These are phyloP conservation scores for Coniochaeta sp. DNA, from an alignment of 2,329 filamentous ascomycete genomes.

Conservation along the genomic window DNA sequence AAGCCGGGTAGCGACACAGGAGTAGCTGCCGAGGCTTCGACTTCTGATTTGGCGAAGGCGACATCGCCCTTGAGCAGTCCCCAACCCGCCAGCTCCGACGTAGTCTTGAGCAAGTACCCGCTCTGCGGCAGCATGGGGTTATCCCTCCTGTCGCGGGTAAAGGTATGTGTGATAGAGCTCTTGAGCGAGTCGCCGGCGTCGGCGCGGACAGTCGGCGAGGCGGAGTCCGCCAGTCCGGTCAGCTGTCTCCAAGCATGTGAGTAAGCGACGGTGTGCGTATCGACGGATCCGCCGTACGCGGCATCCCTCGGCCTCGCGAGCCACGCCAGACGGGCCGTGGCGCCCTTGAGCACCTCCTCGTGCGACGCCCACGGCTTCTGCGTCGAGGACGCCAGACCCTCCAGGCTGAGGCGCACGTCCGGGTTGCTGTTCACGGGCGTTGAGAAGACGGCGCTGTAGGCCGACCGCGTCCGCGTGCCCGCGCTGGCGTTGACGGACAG, in stretches of 20 bases:
- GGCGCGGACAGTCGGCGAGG: slow-evolving; percentile 72
- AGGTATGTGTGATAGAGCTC: slow-evolving; percentile 76
- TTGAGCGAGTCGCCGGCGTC: slow-evolving; percentile 92
- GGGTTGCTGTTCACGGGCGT: slow-evolving; percentile 81
- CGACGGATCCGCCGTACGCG: slow-evolving; percentile 21
- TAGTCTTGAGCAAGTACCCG: slow-evolving; percentile 73
- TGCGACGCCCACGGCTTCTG: slow-evolving; percentile 92
- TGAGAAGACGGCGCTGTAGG: slow-evolving; percentile 81
- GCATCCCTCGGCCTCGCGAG: slow-evolving; percentile 51
- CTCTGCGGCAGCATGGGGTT: slow-evolving; percentile 75
- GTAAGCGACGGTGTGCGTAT: slow-evolving; percentile 69
- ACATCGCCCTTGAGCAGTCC: slow-evolving; percentile 82
- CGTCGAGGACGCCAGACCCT: slow-evolving; percentile 75
- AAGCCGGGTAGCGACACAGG: slow-evolving; percentile 66
- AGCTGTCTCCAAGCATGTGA: slow-evolving; percentile 81
- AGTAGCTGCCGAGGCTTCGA: slow-evolving; percentile 71
- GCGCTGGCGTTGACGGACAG: slow-evolving; percentile 80
- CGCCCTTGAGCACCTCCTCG: slow-evolving; percentile 80
- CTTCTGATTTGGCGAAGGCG: slow-evolving; percentile 86
- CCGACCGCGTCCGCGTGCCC: slow-evolving; percentile 83
- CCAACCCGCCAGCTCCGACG: slow-evolving; percentile 76
- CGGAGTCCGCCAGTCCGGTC: slow-evolving; percentile 67
- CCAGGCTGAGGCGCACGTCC: slow-evolving; percentile 69
- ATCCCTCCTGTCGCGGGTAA: slow-evolving; percentile 73
- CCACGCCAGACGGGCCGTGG: slow-evolving; percentile 71